Conservation (phyloP, 2,329 filamentous ascomycete species). For the Colletotrichum graminicola region DNA sequence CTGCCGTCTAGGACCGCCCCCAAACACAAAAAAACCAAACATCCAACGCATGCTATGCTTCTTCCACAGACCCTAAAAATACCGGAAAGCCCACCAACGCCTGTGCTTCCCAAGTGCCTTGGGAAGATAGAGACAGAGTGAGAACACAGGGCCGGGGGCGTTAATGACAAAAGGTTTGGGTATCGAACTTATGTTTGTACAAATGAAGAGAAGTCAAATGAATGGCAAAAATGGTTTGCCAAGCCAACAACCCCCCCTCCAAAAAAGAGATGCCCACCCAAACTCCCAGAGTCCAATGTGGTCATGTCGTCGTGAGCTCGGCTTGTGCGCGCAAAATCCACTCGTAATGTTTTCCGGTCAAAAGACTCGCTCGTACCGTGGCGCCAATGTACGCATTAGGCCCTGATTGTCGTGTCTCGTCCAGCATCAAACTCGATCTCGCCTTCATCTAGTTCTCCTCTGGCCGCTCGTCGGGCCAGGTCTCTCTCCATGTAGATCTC, state of each 20-base stretch:
- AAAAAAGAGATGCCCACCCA: slow-evolving; percentile 18
- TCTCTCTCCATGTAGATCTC: slow-evolving; percentile 77
- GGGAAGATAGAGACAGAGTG: background rate
- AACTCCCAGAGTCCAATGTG: slow-evolving; percentile 28
- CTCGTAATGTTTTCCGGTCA: background rate
- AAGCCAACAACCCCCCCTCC: slow-evolving; percentile 1
- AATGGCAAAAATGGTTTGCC: background rate
- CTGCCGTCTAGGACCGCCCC: background rate
- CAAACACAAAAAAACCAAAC: background rate
- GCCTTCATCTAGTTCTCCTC: slow-evolving; percentile 59
- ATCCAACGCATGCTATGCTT: slow-evolving; percentile 6
- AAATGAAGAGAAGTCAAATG: slow-evolving; percentile 21
- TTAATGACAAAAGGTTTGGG: slow-evolving; percentile 31
- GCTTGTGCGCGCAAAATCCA: background rate
- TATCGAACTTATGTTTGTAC: slow-evolving; percentile 41
- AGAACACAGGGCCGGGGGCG: background rate
- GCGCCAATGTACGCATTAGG: slow-evolving; percentile 36
- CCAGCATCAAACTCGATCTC: slow-evolving; percentile 54
- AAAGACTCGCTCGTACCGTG: slow-evolving; percentile 2
- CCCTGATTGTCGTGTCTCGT: slow-evolving; percentile 52
- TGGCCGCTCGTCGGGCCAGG: slow-evolving; percentile 61
- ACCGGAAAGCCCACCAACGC: background rate
- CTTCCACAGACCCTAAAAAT: background rate
- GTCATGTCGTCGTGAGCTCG: slow-evolving; percentile 36
- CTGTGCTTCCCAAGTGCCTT: no score